phyloP scores from a whole-genome alignment of 1,284 basidiomycete species.

The Singerocomus inundabilis region DNA sequence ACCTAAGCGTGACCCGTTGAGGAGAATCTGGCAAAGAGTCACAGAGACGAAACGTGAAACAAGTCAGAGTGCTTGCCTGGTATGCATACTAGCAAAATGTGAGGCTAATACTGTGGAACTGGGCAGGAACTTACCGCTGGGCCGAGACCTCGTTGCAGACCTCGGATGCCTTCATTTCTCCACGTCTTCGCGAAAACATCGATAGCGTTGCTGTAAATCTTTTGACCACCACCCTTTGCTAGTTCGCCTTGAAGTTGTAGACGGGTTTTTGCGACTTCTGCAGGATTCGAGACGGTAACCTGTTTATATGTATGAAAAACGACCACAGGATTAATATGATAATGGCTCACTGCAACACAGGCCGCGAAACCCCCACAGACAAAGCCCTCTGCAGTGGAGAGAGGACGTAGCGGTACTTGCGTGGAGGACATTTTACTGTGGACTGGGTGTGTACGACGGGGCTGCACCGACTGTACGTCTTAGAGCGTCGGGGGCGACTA shows the following conservation, averaged over 20 bases:
- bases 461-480: too few relatives aligned
- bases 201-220: constrained; percentile 86
- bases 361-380: constrained; percentile 86
- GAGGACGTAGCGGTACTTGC: constrained; percentile 25
- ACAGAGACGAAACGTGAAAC: neutral
- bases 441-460: neutral
- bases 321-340: neutral
- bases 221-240: constrained; percentile 66
- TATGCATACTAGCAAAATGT: constrained; percentile 71
- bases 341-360: constrained; percentile 66
- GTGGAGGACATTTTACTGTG: constrained; percentile 23
- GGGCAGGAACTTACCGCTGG: constrained; percentile 70
- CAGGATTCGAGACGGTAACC: constrained; percentile 83
- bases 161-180: constrained; percentile 86
- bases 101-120: constrained; percentile 13
- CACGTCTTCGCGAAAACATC: constrained; percentile 91
- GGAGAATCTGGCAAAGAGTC: constrained; percentile 60
- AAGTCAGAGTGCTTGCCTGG: constrained; percentile 55
- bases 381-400: constrained; percentile 78
- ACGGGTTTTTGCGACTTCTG: constrained; percentile 93
- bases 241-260: constrained; percentile 94
- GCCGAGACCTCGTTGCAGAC: constrained; percentile 87
- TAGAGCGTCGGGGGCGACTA: too few relatives aligned
- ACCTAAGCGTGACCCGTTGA: constrained; percentile 96
- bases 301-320: constrained; percentile 29